Evolutionary conservation across 2,329 filamentous ascomycete genomes (phyloP).

Genomic region (Bretziella fagacearum): DNA sequence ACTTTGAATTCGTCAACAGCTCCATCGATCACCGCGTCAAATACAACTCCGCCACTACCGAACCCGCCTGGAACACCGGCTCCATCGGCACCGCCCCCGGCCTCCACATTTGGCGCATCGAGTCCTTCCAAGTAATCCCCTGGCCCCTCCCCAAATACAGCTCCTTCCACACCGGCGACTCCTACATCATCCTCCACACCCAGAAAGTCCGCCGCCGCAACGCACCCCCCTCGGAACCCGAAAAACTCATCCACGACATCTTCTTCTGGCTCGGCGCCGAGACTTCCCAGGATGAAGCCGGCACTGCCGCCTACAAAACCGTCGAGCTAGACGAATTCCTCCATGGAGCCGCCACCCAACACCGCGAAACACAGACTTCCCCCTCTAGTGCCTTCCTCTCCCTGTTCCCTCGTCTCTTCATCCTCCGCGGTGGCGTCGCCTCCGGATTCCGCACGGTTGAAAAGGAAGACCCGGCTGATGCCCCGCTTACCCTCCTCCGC

Average conservation of each 20-base stretch:
- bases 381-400: conserved; percentile 43
- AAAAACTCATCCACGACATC: conserved; percentile 43
- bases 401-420: conserved; percentile 43
- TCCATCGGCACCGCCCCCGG: conserved; percentile 35
- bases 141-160: conserved; percentile 41
- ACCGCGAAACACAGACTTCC: conserved; percentile 44
- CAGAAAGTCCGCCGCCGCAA: conserved; percentile 28
- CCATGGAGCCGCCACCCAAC: conserved; percentile 42
- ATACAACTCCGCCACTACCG: conserved; percentile 45
- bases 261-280: conserved; percentile 54
- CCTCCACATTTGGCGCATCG: conserved; percentile 48
- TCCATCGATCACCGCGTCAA: conserved; percentile 52
- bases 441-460: conserved; percentile 50
- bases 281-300: conserved; percentile 51
- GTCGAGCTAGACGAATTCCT: conserved; percentile 54
- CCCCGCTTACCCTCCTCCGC: conserved; percentile 37
- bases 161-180: conserved; percentile 50
- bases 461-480: conserved; percentile 23
- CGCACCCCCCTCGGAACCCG: conserved; percentile 21
- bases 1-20: conserved; percentile 47
- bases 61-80: conserved; percentile 50
- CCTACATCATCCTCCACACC: conserved; percentile 48
- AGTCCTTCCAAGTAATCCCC: conserved; percentile 46
- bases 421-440: conserved; percentile 41
- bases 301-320: conserved; percentile 53